Base-by-base conservation (phyloP, 2,329 filamentous ascomycete species). In the Colletotrichum lindemuthianum region DNA sequence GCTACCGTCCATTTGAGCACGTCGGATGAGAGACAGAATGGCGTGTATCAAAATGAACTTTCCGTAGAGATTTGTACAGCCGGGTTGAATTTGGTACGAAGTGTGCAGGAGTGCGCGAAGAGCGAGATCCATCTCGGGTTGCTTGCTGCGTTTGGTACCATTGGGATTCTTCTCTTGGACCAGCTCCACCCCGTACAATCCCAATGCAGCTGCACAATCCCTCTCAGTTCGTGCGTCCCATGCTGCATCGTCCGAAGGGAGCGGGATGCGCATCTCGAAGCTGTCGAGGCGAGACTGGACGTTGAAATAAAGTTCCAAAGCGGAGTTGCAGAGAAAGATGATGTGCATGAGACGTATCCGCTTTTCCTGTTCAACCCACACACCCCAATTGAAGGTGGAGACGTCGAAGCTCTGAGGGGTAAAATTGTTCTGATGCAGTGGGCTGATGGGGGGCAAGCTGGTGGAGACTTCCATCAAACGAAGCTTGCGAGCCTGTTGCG, bases 21-120 rank as follows among this genome's bases (percentile, higher is more conserved):
- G 75, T 57, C 77, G 76, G 67, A 92, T 85, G 68, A 91, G 82
- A 6, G 86, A 81, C 59, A 91, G 82, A 56, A 93, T 79, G 11
- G 86, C 87, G 70, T 93, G 90, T 8, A 93, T 86, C 50, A 93
- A 76, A 59, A 93, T 85, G 70, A 92, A 92, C 71, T 93, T 93
- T 40, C 88, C 89, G 70, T 89, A 91, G 2, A 90, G 79, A 69
- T 92, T 93, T 1, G 90, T 92, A 24, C 85, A 85, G 48, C 87
- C 85, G 4, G 86, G 85, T 61, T 87, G 85, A 58, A 92, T 86
- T 51, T 86, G 82, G 67, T 85, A 83, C 9, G 81, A 84, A 6
- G 79, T 77, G 66, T 90, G 83, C 59, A 91, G 80, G 45, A 93
- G 78, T 1, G 87, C 83, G 56, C 84, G 83, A 59, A 92, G 78